phyloP scores from a whole-genome alignment of 106 monocot species.

The Platanthera zijinensis region DNA sequence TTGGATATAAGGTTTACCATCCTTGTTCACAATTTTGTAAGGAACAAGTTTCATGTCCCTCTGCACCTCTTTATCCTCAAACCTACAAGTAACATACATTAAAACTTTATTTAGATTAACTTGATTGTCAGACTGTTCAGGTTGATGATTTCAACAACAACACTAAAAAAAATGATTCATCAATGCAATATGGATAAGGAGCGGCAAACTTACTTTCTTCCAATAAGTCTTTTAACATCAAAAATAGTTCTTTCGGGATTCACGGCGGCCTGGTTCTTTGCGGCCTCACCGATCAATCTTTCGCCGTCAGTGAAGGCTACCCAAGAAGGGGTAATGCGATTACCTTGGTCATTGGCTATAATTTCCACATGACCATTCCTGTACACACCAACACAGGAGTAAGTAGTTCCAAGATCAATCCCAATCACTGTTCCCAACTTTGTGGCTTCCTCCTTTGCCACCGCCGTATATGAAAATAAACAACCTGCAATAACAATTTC shows the following conservation, averaged over 20 bases:
- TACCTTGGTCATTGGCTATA: conserved; percentile 38
- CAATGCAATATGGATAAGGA: not conserved
- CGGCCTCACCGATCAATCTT: conserved; percentile 31
- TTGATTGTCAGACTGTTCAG: not conserved
- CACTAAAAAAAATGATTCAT: not conserved
- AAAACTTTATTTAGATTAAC: not conserved
- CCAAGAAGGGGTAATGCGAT: conserved; percentile 40
- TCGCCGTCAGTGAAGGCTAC: conserved; percentile 32
- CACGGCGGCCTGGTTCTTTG: conserved; percentile 32
- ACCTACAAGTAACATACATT: not conserved
- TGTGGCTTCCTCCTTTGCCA: conserved; percentile 27
- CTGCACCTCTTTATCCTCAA: conserved; percentile 29
- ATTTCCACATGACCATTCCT: conserved; percentile 32
- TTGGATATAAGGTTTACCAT: conserved; percentile 26
- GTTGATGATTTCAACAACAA: not conserved
- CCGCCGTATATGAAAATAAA: conserved; percentile 11
- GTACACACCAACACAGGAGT: conserved; percentile 35
- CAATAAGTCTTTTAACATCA: conserved; percentile 33
- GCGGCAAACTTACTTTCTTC: conserved; percentile 22
- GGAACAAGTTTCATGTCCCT: conserved; percentile 28
- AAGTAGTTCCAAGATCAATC: conserved; percentile 40
- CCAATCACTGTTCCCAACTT: conserved; percentile 39
- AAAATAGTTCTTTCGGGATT: conserved; percentile 37
- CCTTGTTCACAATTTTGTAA: conserved; percentile 30
- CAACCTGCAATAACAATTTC: conserved; percentile 7